Conservation (phyloP, 2,329 filamentous ascomycete genomes). For the Beauveria rudraprayagi region DNA sequence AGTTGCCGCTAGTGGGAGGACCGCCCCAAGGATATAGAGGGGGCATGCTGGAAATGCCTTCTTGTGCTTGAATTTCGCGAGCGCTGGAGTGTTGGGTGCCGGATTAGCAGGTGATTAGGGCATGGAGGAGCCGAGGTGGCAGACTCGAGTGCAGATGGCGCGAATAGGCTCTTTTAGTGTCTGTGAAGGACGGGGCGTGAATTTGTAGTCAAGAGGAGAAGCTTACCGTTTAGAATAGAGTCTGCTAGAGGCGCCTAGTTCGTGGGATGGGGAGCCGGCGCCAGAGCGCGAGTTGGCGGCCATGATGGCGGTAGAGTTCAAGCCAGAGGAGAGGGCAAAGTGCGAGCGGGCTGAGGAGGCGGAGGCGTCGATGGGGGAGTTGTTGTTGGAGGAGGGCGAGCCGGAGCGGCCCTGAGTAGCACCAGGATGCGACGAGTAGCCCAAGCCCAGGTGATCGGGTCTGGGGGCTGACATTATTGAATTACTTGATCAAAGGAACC, state of each 20-base stretch:
- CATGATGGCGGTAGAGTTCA: slow-evolving; percentile 53
- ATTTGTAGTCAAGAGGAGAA: slow-evolving; percentile 4
- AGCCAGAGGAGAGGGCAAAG: slow-evolving; percentile 58
- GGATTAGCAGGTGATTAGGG: not conserved
- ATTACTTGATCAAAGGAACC: slow-evolving; percentile 1
- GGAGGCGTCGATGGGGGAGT: slow-evolving; percentile 70
- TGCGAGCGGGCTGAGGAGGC: slow-evolving; percentile 59
- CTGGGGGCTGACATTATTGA: slow-evolving; percentile 89
- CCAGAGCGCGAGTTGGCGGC: slow-evolving; percentile 61
- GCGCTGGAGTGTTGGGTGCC: slow-evolving; percentile 49
- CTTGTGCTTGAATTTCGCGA: slow-evolving; percentile 93
- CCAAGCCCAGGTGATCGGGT: slow-evolving; percentile 79
- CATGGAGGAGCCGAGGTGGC: not conserved
- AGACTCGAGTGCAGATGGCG: not conserved
- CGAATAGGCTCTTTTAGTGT: too few species aligned
- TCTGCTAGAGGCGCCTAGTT: slow-evolving; percentile 62
- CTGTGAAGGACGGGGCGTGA: not conserved
- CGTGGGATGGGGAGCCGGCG: slow-evolving; percentile 93
- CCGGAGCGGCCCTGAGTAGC: slow-evolving; percentile 58
- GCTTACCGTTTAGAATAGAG: slow-evolving; percentile 88
- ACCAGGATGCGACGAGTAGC: slow-evolving; percentile 65
- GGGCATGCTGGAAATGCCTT: slow-evolving; percentile 65
- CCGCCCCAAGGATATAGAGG: slow-evolving; percentile 80
- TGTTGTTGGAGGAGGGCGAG: slow-evolving; percentile 70
- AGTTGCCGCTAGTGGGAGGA: slow-evolving; percentile 91